These are phyloP conservation scores for Gentiana macrophylla DNA, from an alignment of 257 asterid genomes.

Conservation along the genomic window DNA sequence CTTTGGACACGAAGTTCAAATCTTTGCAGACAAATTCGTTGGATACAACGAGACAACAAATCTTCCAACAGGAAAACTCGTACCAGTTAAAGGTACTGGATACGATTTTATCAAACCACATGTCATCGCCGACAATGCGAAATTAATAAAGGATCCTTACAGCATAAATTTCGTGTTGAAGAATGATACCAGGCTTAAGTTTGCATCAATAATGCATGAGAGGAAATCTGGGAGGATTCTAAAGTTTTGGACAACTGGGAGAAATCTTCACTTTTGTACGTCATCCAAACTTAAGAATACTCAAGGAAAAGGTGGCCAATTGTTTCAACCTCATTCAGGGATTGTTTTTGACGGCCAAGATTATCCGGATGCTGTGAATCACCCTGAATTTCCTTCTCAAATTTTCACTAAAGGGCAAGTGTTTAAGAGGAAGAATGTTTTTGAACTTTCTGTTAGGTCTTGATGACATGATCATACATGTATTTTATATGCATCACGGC, in stretches of 20 bases:
- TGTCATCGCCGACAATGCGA: background rate
- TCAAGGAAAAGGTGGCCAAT: constrained; percentile 14
- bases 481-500: no score
- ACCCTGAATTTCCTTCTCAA: constrained; percentile 12
- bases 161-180: constrained; percentile 9
- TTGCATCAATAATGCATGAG: constrained; percentile 4
- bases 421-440: constrained; percentile 2
- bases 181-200: constrained; percentile 4
- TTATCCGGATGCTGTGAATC: constrained; percentile 17
- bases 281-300: constrained; percentile 1
- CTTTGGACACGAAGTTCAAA: constrained; percentile 10
- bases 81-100: constrained; percentile 8
- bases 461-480: background rate
- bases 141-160: background rate
- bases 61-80: constrained; percentile 15
- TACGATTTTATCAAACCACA: constrained; percentile 14
- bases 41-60: background rate
- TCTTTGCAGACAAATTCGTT: constrained; percentile 6
- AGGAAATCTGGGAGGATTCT: constrained; percentile 13
- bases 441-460: background rate
- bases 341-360: constrained; percentile 15
- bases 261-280: constrained; percentile 15
- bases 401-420: constrained; percentile 8
- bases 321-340: constrained; percentile 10
- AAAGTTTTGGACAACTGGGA: constrained; percentile 6